Evolutionary conservation across 1,139 yeast species (phyloP).

Genomic region (Meyerozyma athensensis): DNA sequence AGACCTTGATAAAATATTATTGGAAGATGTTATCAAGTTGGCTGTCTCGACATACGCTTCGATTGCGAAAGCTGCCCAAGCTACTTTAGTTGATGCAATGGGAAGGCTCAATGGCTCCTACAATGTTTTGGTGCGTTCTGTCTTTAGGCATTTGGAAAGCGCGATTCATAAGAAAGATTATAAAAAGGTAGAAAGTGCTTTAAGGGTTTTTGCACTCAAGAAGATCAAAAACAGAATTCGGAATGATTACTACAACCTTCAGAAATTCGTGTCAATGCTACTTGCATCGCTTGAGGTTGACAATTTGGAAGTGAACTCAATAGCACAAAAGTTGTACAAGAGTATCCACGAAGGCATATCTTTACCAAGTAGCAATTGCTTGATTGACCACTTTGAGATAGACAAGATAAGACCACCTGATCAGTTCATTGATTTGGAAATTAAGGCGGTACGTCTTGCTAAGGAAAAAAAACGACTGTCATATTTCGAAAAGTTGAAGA

Average conservation of each 20-base stretch:
- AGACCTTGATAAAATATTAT: slow-evolving; percentile 55
- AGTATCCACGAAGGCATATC: slow-evolving; percentile 43
- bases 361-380: slow-evolving; percentile 58
- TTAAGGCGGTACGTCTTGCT: slow-evolving; percentile 51
- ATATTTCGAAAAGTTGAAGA: slow-evolving; percentile 36
- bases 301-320: slow-evolving; percentile 46
- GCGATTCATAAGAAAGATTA: slow-evolving; percentile 27
- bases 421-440: slow-evolving; percentile 49
- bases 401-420: slow-evolving; percentile 64
- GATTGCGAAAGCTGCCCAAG: slow-evolving; percentile 67
- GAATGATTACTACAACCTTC: slow-evolving; percentile 53
- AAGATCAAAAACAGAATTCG: slow-evolving; percentile 52
- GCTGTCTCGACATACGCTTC: slow-evolving; percentile 71
- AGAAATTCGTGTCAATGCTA: slow-evolving; percentile 43
- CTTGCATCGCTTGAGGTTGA: slow-evolving; percentile 58
- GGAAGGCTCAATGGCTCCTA: slow-evolving; percentile 72
- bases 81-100: slow-evolving; percentile 64
- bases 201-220: slow-evolving; percentile 50
- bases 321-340: slow-evolving; percentile 49
- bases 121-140: slow-evolving; percentile 41
- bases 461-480: slow-evolving; percentile 51
- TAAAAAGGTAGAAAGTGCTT: slow-evolving; percentile 63
- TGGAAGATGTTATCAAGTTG: slow-evolving; percentile 65
- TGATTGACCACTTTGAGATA: slow-evolving; percentile 43
- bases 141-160: slow-evolving; percentile 39